Percentiles rank a stretch among this genome's conserved stretches.
Conservation (phyloP, 129 eudicot genomes). For the Ambrosia trifida region DNA sequence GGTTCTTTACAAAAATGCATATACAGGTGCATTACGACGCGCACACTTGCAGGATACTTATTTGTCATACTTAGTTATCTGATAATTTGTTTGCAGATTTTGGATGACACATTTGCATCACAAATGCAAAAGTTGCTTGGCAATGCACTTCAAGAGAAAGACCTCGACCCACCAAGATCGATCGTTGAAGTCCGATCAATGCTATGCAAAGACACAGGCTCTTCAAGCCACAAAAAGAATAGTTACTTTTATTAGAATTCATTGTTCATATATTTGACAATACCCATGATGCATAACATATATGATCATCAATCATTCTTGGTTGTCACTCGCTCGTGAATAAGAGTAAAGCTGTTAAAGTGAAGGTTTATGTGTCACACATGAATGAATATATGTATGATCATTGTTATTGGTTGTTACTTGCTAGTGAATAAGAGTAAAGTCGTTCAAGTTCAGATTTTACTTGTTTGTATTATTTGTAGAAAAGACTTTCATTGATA, state of each 20-base stretch:
- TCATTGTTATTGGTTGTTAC: neutral
- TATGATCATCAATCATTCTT: conserved; percentile 11
- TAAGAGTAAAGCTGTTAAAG: conserved; percentile 5
- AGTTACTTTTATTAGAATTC: conserved; percentile 50
- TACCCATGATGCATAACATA: conserved; percentile 17
- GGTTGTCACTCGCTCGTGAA: conserved; percentile 8
- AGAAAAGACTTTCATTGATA: neutral
- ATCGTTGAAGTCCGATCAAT: conserved; percentile 68
- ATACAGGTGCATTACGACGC: no score
- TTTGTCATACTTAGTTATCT: neutral
- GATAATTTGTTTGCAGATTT: conserved; percentile 54
- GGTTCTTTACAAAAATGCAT: neutral
- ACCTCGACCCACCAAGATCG: conserved; percentile 75
- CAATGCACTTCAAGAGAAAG: conserved; percentile 72
- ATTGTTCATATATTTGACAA: conserved; percentile 31
- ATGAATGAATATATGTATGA: neutral
- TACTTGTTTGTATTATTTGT: neutral
- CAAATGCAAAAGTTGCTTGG: conserved; percentile 83
- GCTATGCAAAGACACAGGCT: conserved; percentile 70
- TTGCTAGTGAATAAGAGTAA: no score
- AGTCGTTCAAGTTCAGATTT: no score
- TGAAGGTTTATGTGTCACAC: neutral
- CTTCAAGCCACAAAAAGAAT: conserved; percentile 50
- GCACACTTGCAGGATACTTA: neutral
- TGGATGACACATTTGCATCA: conserved; percentile 85